Conservation (phyloP, 176 grass and related monocot species). For the Aegilops umbellulata region DNA sequence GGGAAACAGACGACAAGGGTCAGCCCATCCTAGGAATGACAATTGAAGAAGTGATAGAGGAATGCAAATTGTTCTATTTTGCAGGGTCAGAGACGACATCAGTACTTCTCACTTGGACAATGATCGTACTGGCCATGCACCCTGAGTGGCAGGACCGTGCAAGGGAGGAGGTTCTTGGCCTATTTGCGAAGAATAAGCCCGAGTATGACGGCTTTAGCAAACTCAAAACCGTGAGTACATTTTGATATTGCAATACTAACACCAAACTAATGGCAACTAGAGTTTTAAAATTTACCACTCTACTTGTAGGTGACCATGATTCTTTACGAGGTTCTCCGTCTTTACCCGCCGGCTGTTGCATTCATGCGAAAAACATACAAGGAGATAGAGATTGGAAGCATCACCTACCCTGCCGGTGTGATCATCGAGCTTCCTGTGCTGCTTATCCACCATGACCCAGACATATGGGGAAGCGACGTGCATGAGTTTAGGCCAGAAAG, state of each 20-base stretch:
- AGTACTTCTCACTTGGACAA: not conserved
- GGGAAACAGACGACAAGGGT: not conserved
- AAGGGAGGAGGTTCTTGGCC: not conserved
- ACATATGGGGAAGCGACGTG: not conserved
- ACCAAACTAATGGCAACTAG: not conserved
- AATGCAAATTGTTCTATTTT: not conserved
- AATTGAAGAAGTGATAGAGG: not conserved
- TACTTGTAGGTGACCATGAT: not conserved
- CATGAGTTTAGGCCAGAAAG: not conserved
- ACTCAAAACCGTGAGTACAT: not conserved
- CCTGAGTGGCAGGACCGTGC: not conserved
- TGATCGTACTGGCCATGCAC: not conserved
- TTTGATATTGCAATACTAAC: not conserved
- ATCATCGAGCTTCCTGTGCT: not conserved
- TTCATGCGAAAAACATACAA: not conserved
- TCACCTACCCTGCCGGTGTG: not conserved
- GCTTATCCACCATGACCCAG: slow-evolving; percentile 34
- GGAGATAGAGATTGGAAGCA: not conserved
- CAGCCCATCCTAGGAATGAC: not conserved
- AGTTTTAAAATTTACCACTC: too few species aligned
- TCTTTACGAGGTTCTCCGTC: not conserved
- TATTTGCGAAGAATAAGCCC: not conserved
- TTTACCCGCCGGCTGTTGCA: not conserved
- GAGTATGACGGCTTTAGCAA: not conserved
- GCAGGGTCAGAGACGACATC: not conserved